A percentile compares a stretch with the other conserved stretches of the same genome.
Evolutionary conservation across 148 eudicot species (phyloP).

Genomic region (Chenopodium berlandieri): DNA sequence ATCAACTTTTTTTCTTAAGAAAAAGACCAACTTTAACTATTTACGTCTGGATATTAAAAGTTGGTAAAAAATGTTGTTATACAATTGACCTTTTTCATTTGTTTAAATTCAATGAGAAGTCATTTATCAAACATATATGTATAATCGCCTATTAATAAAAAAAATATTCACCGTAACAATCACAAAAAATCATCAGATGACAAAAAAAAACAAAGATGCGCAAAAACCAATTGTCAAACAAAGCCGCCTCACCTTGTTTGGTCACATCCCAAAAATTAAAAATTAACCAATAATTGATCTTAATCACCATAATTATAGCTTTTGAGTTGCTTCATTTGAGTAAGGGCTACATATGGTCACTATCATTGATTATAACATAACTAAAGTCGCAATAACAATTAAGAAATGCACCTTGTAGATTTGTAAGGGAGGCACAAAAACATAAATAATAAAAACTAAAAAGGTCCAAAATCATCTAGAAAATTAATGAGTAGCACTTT

Average conservation of each 20-base stretch:
- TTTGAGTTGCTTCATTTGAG: background rate
- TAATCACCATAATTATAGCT: background rate
- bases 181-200: too few species aligned
- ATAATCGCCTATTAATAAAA: too few species aligned
- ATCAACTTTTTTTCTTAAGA: too few species aligned
- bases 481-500: background rate
- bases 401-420: background rate
- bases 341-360: background rate
- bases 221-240: too few species aligned
- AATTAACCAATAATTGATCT: background rate
- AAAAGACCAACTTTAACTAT: too few species aligned
- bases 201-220: too few species aligned
- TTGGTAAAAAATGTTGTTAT: too few species aligned
- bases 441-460: background rate
- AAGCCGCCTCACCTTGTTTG: background rate
- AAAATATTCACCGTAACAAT: too few species aligned
- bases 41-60: too few species aligned
- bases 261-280: background rate
- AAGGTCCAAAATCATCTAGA: constrained; percentile 8
- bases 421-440: background rate
- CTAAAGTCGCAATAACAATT: background rate
- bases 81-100: too few species aligned
- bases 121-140: too few species aligned
- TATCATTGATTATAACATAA: background rate
- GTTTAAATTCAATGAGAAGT: too few species aligned